phyloP scores from a whole-genome alignment of 495 filamentous ascomycete species.

The Penicillium taxi region DNA sequence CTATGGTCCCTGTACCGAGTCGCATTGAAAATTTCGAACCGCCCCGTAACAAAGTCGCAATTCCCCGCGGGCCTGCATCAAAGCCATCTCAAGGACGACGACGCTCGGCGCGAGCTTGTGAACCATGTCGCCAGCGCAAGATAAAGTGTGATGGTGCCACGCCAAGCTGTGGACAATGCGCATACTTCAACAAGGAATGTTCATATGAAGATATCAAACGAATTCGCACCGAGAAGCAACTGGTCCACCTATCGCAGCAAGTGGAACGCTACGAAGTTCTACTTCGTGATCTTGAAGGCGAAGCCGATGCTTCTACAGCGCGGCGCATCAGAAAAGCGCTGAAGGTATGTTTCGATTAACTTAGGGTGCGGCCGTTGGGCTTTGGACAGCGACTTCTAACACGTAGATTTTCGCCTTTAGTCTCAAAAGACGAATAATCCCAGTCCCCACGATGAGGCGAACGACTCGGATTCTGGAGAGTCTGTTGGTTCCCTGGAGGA shows the following conservation, averaged over 20 bases:
- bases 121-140: slow-evolving; percentile 63
- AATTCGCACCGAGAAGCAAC: slow-evolving; percentile 46
- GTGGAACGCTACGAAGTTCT: slow-evolving; percentile 41
- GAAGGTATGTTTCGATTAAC: slow-evolving; percentile 18
- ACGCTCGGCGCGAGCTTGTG: slow-evolving; percentile 53
- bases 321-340: slow-evolving; percentile 28
- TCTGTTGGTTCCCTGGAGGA: slow-evolving; percentile 52
- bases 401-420: not conserved
- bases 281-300: slow-evolving; percentile 27
- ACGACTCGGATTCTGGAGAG: slow-evolving; percentile 25
- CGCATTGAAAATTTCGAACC: too few species aligned
- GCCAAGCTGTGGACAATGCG: slow-evolving; percentile 48
- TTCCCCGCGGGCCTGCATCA: slow-evolving; percentile 19
- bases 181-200: slow-evolving; percentile 41
- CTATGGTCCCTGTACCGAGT: too few species aligned
- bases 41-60: slow-evolving; percentile 29
- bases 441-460: slow-evolving; percentile 2
- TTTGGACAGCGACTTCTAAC: not conserved
- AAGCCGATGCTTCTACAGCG: slow-evolving; percentile 23
- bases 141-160: slow-evolving; percentile 52
- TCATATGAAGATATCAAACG: slow-evolving; percentile 51
- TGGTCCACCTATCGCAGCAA: slow-evolving; percentile 30
- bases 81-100: slow-evolving; percentile 12
- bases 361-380: not conserved
- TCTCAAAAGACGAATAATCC: slow-evolving; percentile 4